These are phyloP conservation scores for Nicotiana noctiflora DNA, from an alignment of 257 asterid genomes.

Conservation along the genomic window DNA sequence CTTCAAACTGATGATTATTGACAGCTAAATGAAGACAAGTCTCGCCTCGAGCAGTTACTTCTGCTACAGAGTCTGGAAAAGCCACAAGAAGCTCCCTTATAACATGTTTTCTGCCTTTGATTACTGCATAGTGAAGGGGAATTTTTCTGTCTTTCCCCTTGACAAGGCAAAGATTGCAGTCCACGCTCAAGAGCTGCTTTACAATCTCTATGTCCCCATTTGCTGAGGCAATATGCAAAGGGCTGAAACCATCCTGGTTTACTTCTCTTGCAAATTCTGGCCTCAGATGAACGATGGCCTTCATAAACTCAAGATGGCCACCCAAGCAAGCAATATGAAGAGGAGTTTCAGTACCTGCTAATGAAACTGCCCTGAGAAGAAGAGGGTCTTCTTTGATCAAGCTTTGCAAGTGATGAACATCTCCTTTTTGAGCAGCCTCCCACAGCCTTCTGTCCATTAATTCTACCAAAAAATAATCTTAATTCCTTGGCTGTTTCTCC, in stretches of 20 bases:
- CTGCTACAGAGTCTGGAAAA: slow-evolving; percentile 13
- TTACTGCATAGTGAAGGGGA: slow-evolving; percentile 36
- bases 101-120: slow-evolving; percentile 23
- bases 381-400: neutral
- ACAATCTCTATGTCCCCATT: slow-evolving; percentile 29
- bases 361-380: neutral
- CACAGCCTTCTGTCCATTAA: neutral
- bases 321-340: slow-evolving; percentile 1
- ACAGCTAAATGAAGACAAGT: slow-evolving; percentile 32
- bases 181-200: slow-evolving; percentile 23
- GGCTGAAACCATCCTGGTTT: slow-evolving; percentile 27
- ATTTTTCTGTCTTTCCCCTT: slow-evolving; percentile 30
- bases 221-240: slow-evolving; percentile 34
- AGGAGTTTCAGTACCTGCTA: slow-evolving; percentile 1
- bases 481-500: neutral
- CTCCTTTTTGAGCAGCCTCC: neutral
- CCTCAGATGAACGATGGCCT: neutral
- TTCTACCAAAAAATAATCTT: neutral
- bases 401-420: neutral
- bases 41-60: slow-evolving; percentile 32
- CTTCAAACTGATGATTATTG: slow-evolving; percentile 20
- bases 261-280: slow-evolving; percentile 6
- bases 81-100: slow-evolving; percentile 17
- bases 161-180: slow-evolving; percentile 20
- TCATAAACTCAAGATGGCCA: neutral